Conservation (phyloP, 352 stramenopile genomes). For the Peronospora farinosa region DNA sequence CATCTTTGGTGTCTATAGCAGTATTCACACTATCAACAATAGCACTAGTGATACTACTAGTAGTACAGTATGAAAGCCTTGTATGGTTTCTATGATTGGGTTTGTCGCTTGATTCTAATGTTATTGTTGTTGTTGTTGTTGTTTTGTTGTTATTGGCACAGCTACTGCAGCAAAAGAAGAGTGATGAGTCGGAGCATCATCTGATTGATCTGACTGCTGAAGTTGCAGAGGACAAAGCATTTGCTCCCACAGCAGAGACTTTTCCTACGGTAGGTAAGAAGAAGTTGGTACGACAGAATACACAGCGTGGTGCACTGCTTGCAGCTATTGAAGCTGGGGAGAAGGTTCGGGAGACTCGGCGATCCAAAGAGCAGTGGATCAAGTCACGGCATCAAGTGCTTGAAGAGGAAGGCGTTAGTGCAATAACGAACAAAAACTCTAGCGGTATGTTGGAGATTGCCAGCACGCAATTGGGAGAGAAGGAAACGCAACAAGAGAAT, state of each 20-base stretch:
- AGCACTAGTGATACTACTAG: neutral
- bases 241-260: neutral
- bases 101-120: neutral
- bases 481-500: slow-evolving; percentile 15
- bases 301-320: slow-evolving; percentile 33
- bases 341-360: slow-evolving; percentile 41
- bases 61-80: slow-evolving; percentile 8
- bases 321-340: slow-evolving; percentile 51
- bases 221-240: slow-evolving; percentile 3
- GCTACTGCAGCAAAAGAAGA: slow-evolving; percentile 6
- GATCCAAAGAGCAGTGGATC: slow-evolving; percentile 56
- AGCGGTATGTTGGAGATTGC: slow-evolving; percentile 36
- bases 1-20: slow-evolving; percentile 70
- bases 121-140: neutral
- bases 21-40: slow-evolving; percentile 5
- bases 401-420: slow-evolving; percentile 53
- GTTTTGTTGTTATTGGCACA: neutral
- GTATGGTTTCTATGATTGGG: neutral
- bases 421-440: slow-evolving; percentile 34
- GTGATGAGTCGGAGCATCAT: slow-evolving; percentile 1
- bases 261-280: neutral
- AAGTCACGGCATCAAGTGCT: slow-evolving; percentile 52
- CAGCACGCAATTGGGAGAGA: slow-evolving; percentile 4
- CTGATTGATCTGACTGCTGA: slow-evolving; percentile 15
- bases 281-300: slow-evolving; percentile 6